Conservation (phyloP, 805 yeast species). For the Candida piceae region DNA sequence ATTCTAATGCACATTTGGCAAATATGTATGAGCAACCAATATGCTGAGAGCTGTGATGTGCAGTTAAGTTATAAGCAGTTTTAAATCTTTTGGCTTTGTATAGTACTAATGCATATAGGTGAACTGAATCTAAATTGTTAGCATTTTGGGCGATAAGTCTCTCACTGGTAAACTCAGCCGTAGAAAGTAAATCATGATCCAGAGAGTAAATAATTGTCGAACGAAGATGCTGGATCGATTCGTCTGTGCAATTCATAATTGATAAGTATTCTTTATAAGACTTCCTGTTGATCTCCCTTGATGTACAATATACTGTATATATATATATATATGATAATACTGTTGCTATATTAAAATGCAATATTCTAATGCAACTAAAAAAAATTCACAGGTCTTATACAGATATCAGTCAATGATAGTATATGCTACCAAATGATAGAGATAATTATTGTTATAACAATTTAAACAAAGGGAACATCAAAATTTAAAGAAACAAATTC, state of each 20-base stretch:
- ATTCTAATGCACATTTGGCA: slow-evolving; percentile 59
- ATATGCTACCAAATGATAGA: too few species aligned
- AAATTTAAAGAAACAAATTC: too few species aligned
- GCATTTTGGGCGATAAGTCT: slow-evolving; percentile 61
- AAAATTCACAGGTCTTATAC: too few species aligned
- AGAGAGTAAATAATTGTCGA: slow-evolving; percentile 62
- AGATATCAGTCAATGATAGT: too few species aligned
- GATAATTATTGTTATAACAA: too few species aligned
- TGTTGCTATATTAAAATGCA: too few species aligned
- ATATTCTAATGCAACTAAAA: too few species aligned
- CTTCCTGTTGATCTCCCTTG: not conserved
- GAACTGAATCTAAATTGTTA: slow-evolving; percentile 54
- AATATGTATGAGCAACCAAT: slow-evolving; percentile 73
- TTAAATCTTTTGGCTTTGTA: slow-evolving; percentile 54
- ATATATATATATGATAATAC: too few species aligned
- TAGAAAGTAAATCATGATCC: slow-evolving; percentile 60
- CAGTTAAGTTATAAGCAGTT: slow-evolving; percentile 52
- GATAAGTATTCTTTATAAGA: not conserved
- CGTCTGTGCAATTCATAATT: slow-evolving; percentile 20
- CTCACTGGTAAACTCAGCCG: slow-evolving; percentile 87
- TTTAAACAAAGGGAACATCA: too few species aligned
- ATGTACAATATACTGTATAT: too few species aligned
- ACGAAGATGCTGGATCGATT: slow-evolving; percentile 37
- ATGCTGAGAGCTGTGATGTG: slow-evolving; percentile 40
- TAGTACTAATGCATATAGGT: slow-evolving; percentile 65